These are phyloP conservation scores for Pythium aristosporum DNA, from an alignment of 352 stramenopile species.

Conservation along the genomic window DNA sequence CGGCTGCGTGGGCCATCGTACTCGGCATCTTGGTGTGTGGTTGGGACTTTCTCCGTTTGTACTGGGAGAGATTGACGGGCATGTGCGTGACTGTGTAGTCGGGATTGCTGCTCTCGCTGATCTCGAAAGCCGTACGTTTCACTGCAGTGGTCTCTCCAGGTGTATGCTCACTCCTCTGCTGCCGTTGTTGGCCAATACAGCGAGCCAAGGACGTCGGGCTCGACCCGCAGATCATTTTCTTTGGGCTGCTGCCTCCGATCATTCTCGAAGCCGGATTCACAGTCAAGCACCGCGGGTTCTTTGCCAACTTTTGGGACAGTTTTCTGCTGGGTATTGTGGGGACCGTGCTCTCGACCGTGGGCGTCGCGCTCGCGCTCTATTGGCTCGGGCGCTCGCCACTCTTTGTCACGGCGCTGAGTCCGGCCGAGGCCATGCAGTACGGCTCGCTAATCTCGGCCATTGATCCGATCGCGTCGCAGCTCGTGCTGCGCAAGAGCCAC, in stretches of 20 bases:
- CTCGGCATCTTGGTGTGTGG: conserved; percentile 40
- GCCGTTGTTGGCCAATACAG: conserved; percentile 1
- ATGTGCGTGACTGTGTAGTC: neutral
- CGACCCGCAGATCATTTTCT: conserved; percentile 56
- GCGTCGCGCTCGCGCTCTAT: conserved; percentile 38
- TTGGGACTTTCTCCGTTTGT: neutral
- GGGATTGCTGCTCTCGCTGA: conserved; percentile 13
- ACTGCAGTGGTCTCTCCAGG: neutral
- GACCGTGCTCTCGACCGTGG: conserved; percentile 47
- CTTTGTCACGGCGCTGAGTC: conserved; percentile 12
- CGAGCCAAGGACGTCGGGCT: conserved; percentile 36
- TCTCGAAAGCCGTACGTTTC: conserved; percentile 26
- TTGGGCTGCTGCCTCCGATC: conserved; percentile 57
- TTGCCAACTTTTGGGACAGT: conserved; percentile 44
- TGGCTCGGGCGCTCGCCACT: conserved; percentile 34
- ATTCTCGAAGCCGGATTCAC: conserved; percentile 64
- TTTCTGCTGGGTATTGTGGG: conserved; percentile 46
- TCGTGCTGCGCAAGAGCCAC: conserved; percentile 89
- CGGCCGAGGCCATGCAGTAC: conserved; percentile 85
- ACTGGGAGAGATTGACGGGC: neutral
- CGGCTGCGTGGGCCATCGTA: conserved; percentile 54
- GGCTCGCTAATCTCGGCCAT: conserved; percentile 90
- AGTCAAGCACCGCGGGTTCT: conserved; percentile 59
- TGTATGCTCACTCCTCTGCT: neutral
- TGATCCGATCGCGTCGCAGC: conserved; percentile 91